Base-by-base conservation (phyloP, 2,329 filamentous ascomycete species). In the Colletotrichum sp. region DNA sequence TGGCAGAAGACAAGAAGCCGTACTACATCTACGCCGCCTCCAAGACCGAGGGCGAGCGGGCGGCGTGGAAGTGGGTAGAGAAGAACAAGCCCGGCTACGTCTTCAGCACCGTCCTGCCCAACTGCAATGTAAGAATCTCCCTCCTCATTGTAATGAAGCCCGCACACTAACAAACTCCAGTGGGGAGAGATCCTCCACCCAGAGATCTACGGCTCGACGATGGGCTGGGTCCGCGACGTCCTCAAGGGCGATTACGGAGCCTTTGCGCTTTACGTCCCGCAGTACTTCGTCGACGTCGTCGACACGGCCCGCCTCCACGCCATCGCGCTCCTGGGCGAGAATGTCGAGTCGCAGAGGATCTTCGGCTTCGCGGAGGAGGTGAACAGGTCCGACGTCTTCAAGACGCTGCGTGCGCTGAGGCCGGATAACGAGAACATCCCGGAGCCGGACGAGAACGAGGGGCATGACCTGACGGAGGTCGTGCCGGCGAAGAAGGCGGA, bases 301-400 rank as follows among this genome's bases (percentile, higher is more conserved):
- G 90, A 92, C 70, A 79, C 80, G 4, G 90, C 90, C 0, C 83
- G 87, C 1, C 80, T 93, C 0, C 90, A 92, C 55, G 83, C 91
- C 8, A 87, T 88, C 5, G 90, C 88, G 0, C 81, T 89, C 8
- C 83, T 91, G 1, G 83, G 89, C 36, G 83, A 85, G 0, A 82
- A 84, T 1, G 84, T 91, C 0, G 76, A 81, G 4, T 85, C 85
- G 0, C 87, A 92, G 78, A 86, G 91, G 1, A 80, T 93, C 10
- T 91, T 92, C 79, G 91, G 84, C 3, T 90, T 89, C 69, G 89
- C 88, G 0, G 82, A 85, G 2, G 13, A 10, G 8, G 32, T 69
- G 44, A 78, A 71, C 70, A 59, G 32, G 6, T 67, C 70, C 1
- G 76, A 78, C n/a, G 32, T 77, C 16, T 68, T 77, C 16, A 55